Evolutionary conservation across 1,284 basidiomycete species (phyloP).

Genomic region (Bondarzewia mesenterica): DNA sequence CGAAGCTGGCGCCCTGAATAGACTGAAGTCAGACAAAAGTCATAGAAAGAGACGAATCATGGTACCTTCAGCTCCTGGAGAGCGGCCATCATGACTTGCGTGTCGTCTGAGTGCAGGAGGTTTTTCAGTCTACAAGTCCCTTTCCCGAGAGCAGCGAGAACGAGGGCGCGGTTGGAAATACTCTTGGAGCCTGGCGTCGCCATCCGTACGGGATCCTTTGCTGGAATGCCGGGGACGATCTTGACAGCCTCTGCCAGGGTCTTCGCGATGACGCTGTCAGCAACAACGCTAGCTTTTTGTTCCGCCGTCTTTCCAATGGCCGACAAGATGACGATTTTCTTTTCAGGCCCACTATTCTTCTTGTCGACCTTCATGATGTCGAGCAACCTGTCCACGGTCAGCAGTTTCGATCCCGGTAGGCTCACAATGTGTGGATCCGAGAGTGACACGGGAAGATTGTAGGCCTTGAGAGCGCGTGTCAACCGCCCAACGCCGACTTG

Average conservation of each 20-base stretch:
- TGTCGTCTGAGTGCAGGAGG: slow-evolving; percentile 95
- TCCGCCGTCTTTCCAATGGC: slow-evolving; percentile 91
- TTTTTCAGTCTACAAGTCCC: slow-evolving; percentile 89
- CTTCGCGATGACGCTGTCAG: slow-evolving; percentile 74
- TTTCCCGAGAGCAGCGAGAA: slow-evolving; percentile 86
- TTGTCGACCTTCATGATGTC: slow-evolving; percentile 97
- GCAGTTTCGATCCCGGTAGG: slow-evolving; percentile 60
- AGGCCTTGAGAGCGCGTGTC: slow-evolving; percentile 75
- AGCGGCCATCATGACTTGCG: slow-evolving; percentile 98
- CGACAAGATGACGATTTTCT: slow-evolving; percentile 91
- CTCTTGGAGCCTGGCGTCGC: slow-evolving; percentile 95
- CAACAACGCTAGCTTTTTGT: slow-evolving; percentile 83
- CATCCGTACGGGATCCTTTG: slow-evolving; percentile 71
- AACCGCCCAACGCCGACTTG: slow-evolving; percentile 89
- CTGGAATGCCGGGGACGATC: slow-evolving; percentile 63
- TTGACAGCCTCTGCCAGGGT: slow-evolving; percentile 73
- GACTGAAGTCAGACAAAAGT: not conserved
- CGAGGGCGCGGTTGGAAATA: slow-evolving; percentile 92
- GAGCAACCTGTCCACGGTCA: slow-evolving; percentile 79
- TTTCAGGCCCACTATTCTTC: slow-evolving; percentile 88
- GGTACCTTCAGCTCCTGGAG: slow-evolving; percentile 78
- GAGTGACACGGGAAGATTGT: slow-evolving; percentile 80
- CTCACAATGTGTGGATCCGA: slow-evolving; percentile 68
- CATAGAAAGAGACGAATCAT: not conserved
- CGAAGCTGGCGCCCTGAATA: slow-evolving; percentile 73